Evolutionary conservation across 1,284 basidiomycete species (phyloP).

Genomic region (Cutaneotrichosporon sp.): DNA sequence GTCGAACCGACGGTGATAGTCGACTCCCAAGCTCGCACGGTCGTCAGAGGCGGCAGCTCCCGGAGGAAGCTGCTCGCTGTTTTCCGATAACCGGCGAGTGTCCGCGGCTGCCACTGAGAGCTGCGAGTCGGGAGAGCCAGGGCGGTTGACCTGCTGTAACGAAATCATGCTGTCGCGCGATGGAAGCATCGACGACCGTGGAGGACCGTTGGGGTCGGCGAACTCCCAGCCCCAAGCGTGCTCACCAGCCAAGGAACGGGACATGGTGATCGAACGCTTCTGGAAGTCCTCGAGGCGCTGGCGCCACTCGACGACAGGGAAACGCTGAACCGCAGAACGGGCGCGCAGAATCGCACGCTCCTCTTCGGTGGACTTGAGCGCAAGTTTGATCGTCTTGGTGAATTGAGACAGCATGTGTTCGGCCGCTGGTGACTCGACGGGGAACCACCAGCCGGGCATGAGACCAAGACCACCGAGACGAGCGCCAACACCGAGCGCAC

Average conservation of each 20-base stretch:
- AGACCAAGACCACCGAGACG: conserved; percentile 88
- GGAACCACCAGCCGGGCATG: conserved; percentile 98
- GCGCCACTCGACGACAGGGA: conserved; percentile 94
- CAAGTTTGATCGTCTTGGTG: conserved; percentile 88
- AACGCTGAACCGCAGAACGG: conserved; percentile 86
- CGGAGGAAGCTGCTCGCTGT: conserved; percentile 15
- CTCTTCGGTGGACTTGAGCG: conserved; percentile 81
- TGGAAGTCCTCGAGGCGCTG: conserved; percentile 93
- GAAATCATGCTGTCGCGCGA: conserved; percentile 35
- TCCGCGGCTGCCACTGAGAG: conserved; percentile 39
- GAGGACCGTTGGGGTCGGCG: conserved; percentile 27
- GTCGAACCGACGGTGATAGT: conserved; percentile 50
- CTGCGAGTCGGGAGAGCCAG: conserved; percentile 44
- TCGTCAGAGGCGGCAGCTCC: conserved; percentile 9
- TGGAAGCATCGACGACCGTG: neutral
- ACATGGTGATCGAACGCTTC: conserved; percentile 71
- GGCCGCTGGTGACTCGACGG: conserved; percentile 84
- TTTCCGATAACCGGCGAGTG: conserved; percentile 4
- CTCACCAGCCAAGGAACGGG: conserved; percentile 65
- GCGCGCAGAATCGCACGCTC: conserved; percentile 87
- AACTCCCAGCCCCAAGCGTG: conserved; percentile 66
- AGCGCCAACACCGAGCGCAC: conserved; percentile 88
- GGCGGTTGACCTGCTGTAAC: conserved; percentile 54
- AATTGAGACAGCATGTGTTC: conserved; percentile 92
- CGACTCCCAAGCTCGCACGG: conserved; percentile 11